Evolutionary conservation across 768 basidiomycete species (phyloP).

Genomic region (Kondoa subrosea): DNA sequence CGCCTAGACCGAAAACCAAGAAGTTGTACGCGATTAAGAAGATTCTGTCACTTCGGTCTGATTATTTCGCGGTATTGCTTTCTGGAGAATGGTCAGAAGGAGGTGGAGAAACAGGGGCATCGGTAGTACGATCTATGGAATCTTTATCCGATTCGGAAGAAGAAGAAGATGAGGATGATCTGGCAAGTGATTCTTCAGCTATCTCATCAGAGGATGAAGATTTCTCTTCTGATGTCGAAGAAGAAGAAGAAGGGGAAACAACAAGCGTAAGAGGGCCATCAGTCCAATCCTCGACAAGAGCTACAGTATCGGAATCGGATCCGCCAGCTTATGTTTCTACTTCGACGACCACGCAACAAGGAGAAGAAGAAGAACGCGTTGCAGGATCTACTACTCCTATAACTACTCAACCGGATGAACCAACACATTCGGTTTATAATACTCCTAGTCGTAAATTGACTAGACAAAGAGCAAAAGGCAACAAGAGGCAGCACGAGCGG

Average conservation of each 20-base stretch:
- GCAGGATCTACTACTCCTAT: not conserved
- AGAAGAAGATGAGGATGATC: not conserved
- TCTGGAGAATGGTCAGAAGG: not conserved
- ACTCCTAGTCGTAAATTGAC: not conserved
- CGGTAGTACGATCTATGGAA: slow-evolving; percentile 12
- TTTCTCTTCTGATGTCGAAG: not conserved
- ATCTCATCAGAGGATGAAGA: not conserved
- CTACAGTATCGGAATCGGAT: too few species aligned
- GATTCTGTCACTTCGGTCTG: slow-evolving; percentile 30
- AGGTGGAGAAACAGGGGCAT: not conserved
- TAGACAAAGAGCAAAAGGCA: not conserved
- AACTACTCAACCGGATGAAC: not conserved
- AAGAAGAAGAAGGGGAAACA: too few species aligned
- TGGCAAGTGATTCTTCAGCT: slow-evolving; percentile 1
- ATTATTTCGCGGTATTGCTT: slow-evolving; percentile 30
- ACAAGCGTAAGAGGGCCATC: too few species aligned
- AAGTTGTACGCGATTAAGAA: slow-evolving; percentile 34
- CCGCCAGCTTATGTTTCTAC: not conserved
- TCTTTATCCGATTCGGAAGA: slow-evolving; percentile 18
- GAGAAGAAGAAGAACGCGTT: too few species aligned
- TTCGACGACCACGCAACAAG: too few species aligned
- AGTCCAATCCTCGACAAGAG: too few species aligned
- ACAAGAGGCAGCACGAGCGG: not conserved
- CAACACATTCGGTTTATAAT: not conserved
- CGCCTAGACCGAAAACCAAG: slow-evolving; percentile 14